Percentiles rank a stretch among this genome's conserved stretches.
These are phyloP conservation scores for Porogramme epimiltina DNA, from an alignment of 1,284 basidiomycete species.

Conservation along the genomic window DNA sequence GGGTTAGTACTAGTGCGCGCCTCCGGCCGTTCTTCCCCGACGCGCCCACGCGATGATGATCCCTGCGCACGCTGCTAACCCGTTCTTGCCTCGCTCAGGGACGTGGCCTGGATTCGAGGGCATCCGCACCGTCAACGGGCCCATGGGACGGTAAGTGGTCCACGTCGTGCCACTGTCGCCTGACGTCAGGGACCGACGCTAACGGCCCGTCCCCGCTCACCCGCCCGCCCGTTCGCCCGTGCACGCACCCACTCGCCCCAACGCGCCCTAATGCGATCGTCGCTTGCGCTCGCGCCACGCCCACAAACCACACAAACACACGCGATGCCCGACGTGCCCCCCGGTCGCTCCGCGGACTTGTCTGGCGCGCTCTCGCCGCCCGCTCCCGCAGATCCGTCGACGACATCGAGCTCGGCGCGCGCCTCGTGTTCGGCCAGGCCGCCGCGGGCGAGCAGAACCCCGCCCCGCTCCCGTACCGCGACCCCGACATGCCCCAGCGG, in stretches of 20 bases:
- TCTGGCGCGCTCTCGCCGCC: neutral
- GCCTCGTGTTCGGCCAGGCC: constrained; percentile 55
- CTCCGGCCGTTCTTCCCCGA: neutral
- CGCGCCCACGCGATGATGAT: neutral
- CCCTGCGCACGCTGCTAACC: neutral
- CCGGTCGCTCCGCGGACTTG: neutral
- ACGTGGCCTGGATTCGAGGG: constrained; percentile 69
- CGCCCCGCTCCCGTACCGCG: constrained; percentile 62
- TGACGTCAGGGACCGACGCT: neutral
- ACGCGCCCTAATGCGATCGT: too few relatives aligned
- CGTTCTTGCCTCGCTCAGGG: constrained; percentile 32
- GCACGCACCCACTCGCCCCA: neutral
- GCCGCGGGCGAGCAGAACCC: constrained; percentile 39
- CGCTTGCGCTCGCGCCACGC: too few relatives aligned
- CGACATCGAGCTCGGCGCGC: constrained; percentile 65
- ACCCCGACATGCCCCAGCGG: constrained; percentile 53
- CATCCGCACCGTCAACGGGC: constrained; percentile 62
- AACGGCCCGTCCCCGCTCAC: neutral
- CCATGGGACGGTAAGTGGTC: constrained; percentile 66
- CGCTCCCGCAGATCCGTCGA: constrained; percentile 60
- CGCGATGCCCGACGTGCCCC: neutral
- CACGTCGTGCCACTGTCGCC: too few relatives aligned
- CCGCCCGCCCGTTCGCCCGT: neutral
- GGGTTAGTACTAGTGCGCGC: constrained; percentile 39
- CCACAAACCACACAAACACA: too few relatives aligned